Conservation (phyloP, 768 basidiomycete genomes). For the Tulasnella calospora region DNA sequence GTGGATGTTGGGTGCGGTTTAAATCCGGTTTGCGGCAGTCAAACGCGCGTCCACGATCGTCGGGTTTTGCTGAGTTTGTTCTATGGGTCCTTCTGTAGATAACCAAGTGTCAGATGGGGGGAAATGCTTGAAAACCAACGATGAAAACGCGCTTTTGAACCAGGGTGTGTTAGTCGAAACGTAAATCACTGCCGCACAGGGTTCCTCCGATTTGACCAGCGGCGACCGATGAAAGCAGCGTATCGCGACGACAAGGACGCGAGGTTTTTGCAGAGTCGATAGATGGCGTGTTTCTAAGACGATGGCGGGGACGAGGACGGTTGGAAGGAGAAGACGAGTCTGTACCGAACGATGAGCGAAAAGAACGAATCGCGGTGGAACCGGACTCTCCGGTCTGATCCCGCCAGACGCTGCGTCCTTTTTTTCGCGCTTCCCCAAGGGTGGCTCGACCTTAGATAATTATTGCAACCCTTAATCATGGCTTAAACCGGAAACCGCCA, state of each 20-base stretch:
- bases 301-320: not conserved
- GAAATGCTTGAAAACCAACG: not conserved
- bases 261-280: not conserved
- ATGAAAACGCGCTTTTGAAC: not conserved
- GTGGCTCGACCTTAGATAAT: not conserved
- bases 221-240: not conserved
- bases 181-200: not conserved
- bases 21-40: slow-evolving; percentile 1
- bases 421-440: not conserved
- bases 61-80: not conserved
- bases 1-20: not conserved
- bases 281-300: not conserved
- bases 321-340: not conserved
- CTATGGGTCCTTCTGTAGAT: not conserved
- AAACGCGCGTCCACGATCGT: not conserved
- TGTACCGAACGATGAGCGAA: not conserved
- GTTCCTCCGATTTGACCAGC: not conserved
- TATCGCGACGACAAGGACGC: not conserved
- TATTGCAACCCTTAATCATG: not conserved
- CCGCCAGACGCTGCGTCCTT: not conserved
- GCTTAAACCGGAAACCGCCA: not conserved
- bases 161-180: not conserved
- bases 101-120: not conserved
- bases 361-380: not conserved
- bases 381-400: not conserved